A percentile compares a stretch with the other conserved stretches of the same genome.
phyloP scores from a whole-genome alignment of 116 monocot species.

The Papilionanthe hybrid region DNA sequence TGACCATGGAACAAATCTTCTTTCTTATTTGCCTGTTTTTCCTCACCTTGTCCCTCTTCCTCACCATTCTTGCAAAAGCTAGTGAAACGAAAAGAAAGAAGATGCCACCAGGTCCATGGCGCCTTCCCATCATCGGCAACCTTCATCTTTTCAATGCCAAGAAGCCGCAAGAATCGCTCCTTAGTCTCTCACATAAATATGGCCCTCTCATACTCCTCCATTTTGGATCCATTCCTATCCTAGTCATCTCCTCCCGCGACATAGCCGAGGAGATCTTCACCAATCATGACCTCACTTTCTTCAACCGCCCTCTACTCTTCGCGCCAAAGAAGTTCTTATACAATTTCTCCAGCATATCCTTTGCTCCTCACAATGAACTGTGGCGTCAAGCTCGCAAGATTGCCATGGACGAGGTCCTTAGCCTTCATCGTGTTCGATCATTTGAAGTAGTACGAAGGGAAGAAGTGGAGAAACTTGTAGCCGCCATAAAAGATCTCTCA shows the following conservation, averaged over 20 bases:
- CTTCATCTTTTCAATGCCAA: conserved; percentile 6
- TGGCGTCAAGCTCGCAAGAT: conserved; percentile 12
- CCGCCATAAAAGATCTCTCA: neutral
- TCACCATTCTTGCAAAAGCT: neutral
- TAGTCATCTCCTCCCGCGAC: conserved; percentile 4
- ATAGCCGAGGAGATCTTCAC: conserved; percentile 3
- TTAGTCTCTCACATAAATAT: too few species aligned
- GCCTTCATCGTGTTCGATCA: neutral
- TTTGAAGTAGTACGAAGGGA: neutral
- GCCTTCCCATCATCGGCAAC: conserved; percentile 15
- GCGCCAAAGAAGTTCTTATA: conserved; percentile 8
- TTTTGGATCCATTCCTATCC: conserved; percentile 8
- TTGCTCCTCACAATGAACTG: conserved; percentile 10
- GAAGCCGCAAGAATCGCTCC: conserved; percentile 9
- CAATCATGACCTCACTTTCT: neutral
- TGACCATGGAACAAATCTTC: neutral
- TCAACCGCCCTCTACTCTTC: neutral
- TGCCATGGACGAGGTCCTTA: conserved; percentile 5
- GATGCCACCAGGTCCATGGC: neutral
- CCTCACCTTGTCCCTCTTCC: neutral
- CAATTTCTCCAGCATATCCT: neutral
- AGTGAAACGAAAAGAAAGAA: too few species aligned
- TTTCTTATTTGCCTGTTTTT: neutral
- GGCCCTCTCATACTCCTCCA: neutral
- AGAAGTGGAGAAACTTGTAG: conserved; percentile 6